These are phyloP conservation scores for Akebia trifoliata DNA, from an alignment of 164 flowering plant genomes.

Conservation along the genomic window DNA sequence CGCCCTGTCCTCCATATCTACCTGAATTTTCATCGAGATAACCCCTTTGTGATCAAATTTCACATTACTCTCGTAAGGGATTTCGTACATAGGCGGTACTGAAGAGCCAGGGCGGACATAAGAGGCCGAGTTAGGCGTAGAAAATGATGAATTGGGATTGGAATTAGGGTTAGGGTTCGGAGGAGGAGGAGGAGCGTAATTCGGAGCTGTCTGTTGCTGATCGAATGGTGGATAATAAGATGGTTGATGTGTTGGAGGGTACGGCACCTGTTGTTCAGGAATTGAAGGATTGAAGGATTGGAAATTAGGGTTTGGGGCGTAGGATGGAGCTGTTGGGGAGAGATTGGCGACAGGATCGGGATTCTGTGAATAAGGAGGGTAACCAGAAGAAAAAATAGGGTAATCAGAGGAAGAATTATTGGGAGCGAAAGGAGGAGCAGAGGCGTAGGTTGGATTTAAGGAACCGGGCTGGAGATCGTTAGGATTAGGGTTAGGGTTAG, in stretches of 20 bases:
- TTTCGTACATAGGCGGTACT: slow-evolving; percentile 28
- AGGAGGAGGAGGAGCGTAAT: slow-evolving; percentile 21
- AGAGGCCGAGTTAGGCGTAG: slow-evolving; percentile 19
- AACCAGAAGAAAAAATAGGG: slow-evolving; percentile 23
- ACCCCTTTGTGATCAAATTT: slow-evolving; percentile 29
- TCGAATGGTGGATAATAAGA: slow-evolving; percentile 45
- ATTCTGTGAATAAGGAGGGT: slow-evolving; percentile 37
- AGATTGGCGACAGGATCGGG: slow-evolving; percentile 38
- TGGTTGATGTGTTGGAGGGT: slow-evolving; percentile 27
- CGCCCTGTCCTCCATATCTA: slow-evolving; percentile 24
- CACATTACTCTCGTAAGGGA: slow-evolving; percentile 33
- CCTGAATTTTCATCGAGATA: slow-evolving; percentile 37
- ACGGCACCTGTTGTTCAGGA: slow-evolving; percentile 30
- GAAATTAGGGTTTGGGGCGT: slow-evolving; percentile 25
- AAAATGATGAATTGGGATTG: slow-evolving; percentile 23
- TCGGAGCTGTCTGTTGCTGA: slow-evolving; percentile 40
- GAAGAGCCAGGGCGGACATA: slow-evolving; percentile 22
- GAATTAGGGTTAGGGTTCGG: slow-evolving; percentile 26
- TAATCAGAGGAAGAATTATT: slow-evolving; percentile 42
- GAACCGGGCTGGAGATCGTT: slow-evolving; percentile 16
- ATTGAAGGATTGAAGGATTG: slow-evolving; percentile 26
- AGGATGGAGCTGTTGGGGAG: slow-evolving; percentile 37
- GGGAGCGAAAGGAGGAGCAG: slow-evolving; percentile 73
- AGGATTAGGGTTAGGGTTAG: slow-evolving; percentile 30
- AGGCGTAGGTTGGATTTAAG: slow-evolving; percentile 48